phyloP scores from a whole-genome alignment of 768 basidiomycete species.

The Suillus americanus region DNA sequence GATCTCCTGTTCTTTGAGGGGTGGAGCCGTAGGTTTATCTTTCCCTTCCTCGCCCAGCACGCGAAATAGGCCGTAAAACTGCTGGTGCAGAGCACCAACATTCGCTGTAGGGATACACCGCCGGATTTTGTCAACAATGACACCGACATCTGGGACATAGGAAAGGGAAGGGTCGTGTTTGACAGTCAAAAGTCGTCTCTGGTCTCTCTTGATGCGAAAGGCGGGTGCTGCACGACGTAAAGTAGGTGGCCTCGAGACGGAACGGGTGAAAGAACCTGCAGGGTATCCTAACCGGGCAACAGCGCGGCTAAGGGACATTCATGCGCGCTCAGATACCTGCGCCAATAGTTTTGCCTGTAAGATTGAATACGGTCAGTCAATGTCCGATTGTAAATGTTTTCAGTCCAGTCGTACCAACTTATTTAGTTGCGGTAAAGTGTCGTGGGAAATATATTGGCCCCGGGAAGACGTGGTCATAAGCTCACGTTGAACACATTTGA shows the following conservation, averaged over 20 bases:
- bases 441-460: constrained; percentile 27
- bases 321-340: constrained; percentile 41
- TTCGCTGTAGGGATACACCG: background rate
- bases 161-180: constrained; percentile 3
- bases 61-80: constrained; percentile 1
- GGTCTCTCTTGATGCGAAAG: background rate
- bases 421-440: constrained; percentile 8
- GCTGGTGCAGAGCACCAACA: constrained; percentile 4
- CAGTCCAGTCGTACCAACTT: constrained; percentile 17
- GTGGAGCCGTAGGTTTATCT: background rate
- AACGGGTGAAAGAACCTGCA: constrained; percentile 25
- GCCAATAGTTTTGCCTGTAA: constrained; percentile 11
- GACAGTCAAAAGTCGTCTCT: background rate
- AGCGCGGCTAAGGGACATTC: constrained; percentile 57
- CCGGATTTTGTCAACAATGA: constrained; percentile 5
- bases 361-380: background rate
- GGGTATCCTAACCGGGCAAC: constrained; percentile 31
- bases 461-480: background rate
- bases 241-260: constrained; percentile 1
- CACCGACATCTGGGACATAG: background rate
- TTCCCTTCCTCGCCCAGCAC: background rate
- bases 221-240: background rate
- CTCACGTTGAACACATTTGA: constrained; percentile 12
- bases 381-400: background rate
- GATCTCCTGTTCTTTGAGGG: constrained; percentile 29